A percentile compares a stretch with the other conserved stretches of the same genome.
Evolutionary conservation across 805 yeast species (phyloP).

Genomic region (Candida schatavii): DNA sequence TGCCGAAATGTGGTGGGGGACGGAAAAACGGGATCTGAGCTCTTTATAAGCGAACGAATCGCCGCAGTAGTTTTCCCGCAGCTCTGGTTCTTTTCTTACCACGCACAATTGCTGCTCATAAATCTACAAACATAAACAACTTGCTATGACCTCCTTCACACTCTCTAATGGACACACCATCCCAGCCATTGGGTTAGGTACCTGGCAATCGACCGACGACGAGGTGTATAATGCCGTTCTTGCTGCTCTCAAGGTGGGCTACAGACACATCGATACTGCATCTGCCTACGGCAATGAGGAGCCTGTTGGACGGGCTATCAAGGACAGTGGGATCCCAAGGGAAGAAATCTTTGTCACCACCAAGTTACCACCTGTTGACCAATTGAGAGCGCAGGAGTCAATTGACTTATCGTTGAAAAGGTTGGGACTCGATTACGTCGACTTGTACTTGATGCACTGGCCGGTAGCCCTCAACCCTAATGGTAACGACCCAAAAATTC

Average conservation of each 20-base stretch:
- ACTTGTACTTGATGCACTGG: slow-evolving; percentile 10
- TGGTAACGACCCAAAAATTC: slow-evolving; percentile 5
- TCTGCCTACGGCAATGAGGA: slow-evolving; percentile 62
- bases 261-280: slow-evolving; percentile 68
- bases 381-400: neutral
- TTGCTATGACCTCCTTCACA: too few species aligned
- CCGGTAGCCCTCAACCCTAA: slow-evolving; percentile 11
- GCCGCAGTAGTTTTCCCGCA: too few species aligned
- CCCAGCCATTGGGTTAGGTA: slow-evolving; percentile 56
- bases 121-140: too few species aligned
- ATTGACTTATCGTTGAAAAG: neutral
- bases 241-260: slow-evolving; percentile 56
- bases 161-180: slow-evolving; percentile 50
- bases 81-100: too few species aligned
- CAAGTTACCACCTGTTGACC: neutral
- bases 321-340: neutral
- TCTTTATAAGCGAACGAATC: too few species aligned
- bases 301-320: neutral
- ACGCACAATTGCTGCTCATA: too few species aligned
- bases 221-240: slow-evolving; percentile 38
- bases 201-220: slow-evolving; percentile 37
- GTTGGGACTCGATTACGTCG: slow-evolving; percentile 6
- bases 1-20: too few species aligned
- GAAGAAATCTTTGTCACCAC: slow-evolving; percentile 1
- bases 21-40: too few species aligned